phyloP scores from a whole-genome alignment of 2,329 filamentous ascomycete genomes.

The Tolypocladium ophioglossoides region DNA sequence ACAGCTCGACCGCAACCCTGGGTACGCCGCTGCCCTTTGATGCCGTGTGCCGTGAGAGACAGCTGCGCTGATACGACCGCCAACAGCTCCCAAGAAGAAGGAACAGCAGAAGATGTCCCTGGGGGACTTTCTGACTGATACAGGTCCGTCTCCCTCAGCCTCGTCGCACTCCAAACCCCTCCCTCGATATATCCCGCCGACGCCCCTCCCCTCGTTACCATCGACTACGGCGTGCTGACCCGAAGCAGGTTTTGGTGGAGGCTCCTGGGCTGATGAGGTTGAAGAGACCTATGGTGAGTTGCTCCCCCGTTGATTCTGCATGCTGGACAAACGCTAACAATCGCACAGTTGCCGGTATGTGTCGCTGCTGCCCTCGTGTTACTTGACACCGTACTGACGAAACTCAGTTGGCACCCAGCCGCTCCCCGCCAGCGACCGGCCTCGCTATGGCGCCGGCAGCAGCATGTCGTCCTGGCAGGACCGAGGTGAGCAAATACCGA shows the following conservation, averaged over 20 bases:
- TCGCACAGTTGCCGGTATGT: slow-evolving; percentile 25
- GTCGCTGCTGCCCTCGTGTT: slow-evolving; percentile 1
- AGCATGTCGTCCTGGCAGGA: slow-evolving; percentile 30
- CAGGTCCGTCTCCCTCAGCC: slow-evolving; percentile 51
- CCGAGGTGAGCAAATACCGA: slow-evolving; percentile 24
- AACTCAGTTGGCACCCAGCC: slow-evolving; percentile 38
- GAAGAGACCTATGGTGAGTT: slow-evolving; percentile 74
- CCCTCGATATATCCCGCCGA: slow-evolving; percentile 11
- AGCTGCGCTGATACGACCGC: slow-evolving; percentile 6
- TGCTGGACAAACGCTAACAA: slow-evolving; percentile 16
- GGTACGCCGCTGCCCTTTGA: slow-evolving; percentile 26
- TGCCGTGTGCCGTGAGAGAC: slow-evolving; percentile 1
- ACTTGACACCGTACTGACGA: slow-evolving; percentile 10
- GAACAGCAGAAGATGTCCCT: slow-evolving; percentile 95
- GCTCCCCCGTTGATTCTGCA: slow-evolving; percentile 2
- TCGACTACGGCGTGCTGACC: slow-evolving; percentile 15
- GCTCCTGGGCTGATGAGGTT: slow-evolving; percentile 99
- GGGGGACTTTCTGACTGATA: slow-evolving; percentile 87
- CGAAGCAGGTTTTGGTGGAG: slow-evolving; percentile 38
- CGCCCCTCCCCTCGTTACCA: neutral
- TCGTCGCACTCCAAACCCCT: slow-evolving; percentile 12
- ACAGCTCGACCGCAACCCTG: slow-evolving; percentile 48
- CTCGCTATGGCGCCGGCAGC: slow-evolving; percentile 20
- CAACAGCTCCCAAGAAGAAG: slow-evolving; percentile 80
- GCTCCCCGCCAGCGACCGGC: slow-evolving; percentile 39